phyloP scores from a whole-genome alignment of 805 yeast species.

The Starmerella tilneyi region DNA sequence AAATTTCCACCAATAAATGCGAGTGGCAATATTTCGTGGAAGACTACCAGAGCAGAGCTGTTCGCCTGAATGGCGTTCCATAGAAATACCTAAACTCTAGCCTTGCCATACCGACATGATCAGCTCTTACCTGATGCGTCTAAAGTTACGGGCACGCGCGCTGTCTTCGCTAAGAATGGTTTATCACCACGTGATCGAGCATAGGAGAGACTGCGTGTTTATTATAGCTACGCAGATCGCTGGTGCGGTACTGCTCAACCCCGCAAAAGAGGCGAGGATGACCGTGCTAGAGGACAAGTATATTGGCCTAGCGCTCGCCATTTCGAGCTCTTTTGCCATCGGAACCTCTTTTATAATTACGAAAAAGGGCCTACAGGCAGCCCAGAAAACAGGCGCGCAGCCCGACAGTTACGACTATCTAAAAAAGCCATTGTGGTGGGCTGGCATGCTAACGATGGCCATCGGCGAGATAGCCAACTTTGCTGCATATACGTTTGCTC shows the following conservation, averaged over 20 bases:
- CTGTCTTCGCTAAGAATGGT: too few species aligned
- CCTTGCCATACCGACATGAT: too few species aligned
- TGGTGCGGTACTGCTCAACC: too few species aligned
- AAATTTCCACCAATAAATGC: too few species aligned
- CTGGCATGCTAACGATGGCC: conserved; percentile 82
- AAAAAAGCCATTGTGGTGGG: conserved; percentile 86
- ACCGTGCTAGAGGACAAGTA: conserved; percentile 62
- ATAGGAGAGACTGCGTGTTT: neutral
- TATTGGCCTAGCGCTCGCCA: conserved; percentile 79
- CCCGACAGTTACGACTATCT: conserved; percentile 72
- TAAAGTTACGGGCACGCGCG: too few species aligned
- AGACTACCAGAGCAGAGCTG: too few species aligned
- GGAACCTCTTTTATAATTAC: conserved; percentile 86
- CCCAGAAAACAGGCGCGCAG: conserved; percentile 50
- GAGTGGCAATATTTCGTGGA: too few species aligned
- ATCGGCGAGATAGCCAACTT: conserved; percentile 85
- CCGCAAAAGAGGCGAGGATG: conserved; percentile 11
- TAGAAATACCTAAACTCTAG: too few species aligned
- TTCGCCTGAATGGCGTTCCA: too few species aligned
- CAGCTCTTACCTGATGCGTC: too few species aligned
- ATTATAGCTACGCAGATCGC: neutral
- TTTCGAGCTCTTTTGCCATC: conserved; percentile 77
- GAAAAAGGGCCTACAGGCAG: conserved; percentile 70
- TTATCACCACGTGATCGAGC: too few species aligned
- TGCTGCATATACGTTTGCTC: conserved; percentile 92